A percentile compares a stretch with the other conserved stretches of the same genome.
These are phyloP conservation scores for Myrica gale DNA, from an alignment of 306 rosid species.

Conservation along the genomic window DNA sequence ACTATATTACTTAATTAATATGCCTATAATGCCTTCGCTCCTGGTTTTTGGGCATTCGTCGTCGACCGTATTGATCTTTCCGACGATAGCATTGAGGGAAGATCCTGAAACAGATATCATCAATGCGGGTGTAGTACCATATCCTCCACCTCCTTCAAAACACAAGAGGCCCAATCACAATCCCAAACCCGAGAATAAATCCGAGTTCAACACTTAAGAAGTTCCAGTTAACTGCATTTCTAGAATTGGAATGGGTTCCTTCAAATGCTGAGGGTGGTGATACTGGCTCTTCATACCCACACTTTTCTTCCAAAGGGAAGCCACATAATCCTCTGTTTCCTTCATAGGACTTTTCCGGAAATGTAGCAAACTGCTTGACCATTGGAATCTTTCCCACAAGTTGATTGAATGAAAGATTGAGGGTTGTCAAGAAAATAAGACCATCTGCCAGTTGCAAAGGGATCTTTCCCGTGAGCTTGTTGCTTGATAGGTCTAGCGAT, in stretches of 20 bases:
- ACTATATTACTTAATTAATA: too few species aligned
- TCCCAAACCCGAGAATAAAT: neutral
- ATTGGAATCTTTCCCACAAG: too few species aligned
- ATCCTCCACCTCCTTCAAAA: conserved; percentile 4
- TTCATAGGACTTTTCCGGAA: too few species aligned
- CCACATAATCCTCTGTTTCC: too few species aligned
- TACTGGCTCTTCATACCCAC: too few species aligned
- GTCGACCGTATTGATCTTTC: neutral
- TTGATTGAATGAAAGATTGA: too few species aligned
- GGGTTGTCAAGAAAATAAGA: conserved; percentile 28
- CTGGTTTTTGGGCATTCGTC: too few species aligned
- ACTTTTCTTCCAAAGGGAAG: too few species aligned
- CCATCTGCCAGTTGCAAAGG: conserved; percentile 6
- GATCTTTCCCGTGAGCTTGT: conserved; percentile 10
- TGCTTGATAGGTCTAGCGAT: conserved; percentile 30
- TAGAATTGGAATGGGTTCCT: neutral
- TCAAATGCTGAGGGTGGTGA: too few species aligned
- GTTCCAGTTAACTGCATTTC: neutral
- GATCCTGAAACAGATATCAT: neutral
- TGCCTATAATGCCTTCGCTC: too few species aligned
- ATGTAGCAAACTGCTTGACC: too few species aligned
- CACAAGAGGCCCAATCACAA: conserved; percentile 1
- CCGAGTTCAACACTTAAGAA: neutral
- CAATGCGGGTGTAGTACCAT: neutral
- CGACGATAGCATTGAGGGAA: neutral